These are phyloP conservation scores for Durotheca rogersii DNA, from an alignment of 495 filamentous ascomycete genomes.

Conservation along the genomic window DNA sequence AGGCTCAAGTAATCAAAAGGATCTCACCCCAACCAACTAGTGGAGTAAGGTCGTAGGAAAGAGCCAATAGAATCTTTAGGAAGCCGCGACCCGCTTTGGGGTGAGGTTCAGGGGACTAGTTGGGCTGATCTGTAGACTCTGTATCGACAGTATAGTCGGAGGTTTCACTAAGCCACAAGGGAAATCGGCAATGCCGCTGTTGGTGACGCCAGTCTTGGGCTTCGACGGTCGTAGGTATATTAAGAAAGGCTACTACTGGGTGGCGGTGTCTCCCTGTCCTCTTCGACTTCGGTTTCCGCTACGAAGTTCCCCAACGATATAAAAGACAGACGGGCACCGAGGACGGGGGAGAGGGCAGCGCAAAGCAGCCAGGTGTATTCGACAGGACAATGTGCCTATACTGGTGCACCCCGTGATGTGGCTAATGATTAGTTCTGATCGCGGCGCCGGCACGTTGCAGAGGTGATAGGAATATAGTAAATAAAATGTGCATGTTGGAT, in stretches of 20 bases:
- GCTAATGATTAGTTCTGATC: neutral
- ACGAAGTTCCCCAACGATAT: too few relatives aligned
- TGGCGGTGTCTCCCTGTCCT: neutral
- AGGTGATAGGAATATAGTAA: constrained; percentile 13
- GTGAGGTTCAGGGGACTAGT: too few relatives aligned
- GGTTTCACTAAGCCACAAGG: constrained; percentile 22
- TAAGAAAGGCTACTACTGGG: too few relatives aligned
- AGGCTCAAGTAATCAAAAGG: too few relatives aligned
- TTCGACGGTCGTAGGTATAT: neutral
- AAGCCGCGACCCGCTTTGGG: too few relatives aligned
- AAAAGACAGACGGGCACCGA: too few relatives aligned
- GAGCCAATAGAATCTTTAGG: too few relatives aligned
- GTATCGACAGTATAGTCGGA: too few relatives aligned
- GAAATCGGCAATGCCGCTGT: constrained; percentile 11
- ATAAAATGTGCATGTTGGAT: neutral
- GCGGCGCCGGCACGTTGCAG: constrained; percentile 18
- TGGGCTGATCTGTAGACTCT: too few relatives aligned
- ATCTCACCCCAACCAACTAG: too few relatives aligned
- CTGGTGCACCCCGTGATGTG: neutral
- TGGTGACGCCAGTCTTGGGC: constrained; percentile 11
- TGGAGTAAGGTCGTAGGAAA: too few relatives aligned
- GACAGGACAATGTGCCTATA: neutral
- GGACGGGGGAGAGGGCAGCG: neutral
- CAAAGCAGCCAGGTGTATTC: neutral
- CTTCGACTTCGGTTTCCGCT: too few relatives aligned